Conservation (phyloP, 2,329 filamentous ascomycete species). For the Graphilbum fragrans region DNA sequence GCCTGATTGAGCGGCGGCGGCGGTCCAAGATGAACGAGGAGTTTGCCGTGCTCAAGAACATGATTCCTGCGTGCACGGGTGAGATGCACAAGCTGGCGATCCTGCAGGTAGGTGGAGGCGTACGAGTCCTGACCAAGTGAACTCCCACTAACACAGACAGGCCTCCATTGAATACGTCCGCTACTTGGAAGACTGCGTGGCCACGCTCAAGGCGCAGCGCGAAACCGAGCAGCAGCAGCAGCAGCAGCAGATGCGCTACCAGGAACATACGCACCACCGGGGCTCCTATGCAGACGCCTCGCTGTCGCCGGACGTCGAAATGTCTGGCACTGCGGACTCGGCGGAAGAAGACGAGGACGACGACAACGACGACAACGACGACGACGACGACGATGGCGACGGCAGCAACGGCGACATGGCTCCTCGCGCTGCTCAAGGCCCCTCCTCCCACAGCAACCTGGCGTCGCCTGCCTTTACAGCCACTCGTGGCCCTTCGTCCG, state of each 20-base stretch:
- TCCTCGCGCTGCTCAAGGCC: too few species aligned
- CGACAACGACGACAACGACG: not conserved
- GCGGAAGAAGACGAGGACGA: not conserved
- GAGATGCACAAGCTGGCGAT: conserved; percentile 99
- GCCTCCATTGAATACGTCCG: conserved; percentile 93
- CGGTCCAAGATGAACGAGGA: conserved; percentile 99
- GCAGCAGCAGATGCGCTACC: conserved; percentile 10
- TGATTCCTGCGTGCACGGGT: conserved; percentile 92
- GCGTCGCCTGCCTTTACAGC: conserved; percentile 32
- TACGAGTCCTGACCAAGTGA: not conserved
- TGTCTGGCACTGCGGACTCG: conserved; percentile 32
- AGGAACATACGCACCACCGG: conserved; percentile 11
- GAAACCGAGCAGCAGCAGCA: conserved; percentile 17
- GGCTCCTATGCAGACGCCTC: conserved; percentile 17
- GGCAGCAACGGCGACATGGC: conserved; percentile 15
- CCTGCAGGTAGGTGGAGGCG: conserved; percentile 54
- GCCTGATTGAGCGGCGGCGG: conserved; percentile 78
- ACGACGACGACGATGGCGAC: conserved; percentile 1
- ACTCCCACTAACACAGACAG: conserved; percentile 29
- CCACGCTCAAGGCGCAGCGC: conserved; percentile 58
- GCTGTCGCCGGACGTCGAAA: conserved; percentile 42
- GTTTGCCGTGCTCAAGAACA: conserved; percentile 81
- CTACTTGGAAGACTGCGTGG: conserved; percentile 82
- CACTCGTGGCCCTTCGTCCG: conserved; percentile 14
- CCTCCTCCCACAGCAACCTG: conserved; percentile 12